Conservation (phyloP, 176 grass and related monocot genomes). For the Musa acuminata region DNA sequence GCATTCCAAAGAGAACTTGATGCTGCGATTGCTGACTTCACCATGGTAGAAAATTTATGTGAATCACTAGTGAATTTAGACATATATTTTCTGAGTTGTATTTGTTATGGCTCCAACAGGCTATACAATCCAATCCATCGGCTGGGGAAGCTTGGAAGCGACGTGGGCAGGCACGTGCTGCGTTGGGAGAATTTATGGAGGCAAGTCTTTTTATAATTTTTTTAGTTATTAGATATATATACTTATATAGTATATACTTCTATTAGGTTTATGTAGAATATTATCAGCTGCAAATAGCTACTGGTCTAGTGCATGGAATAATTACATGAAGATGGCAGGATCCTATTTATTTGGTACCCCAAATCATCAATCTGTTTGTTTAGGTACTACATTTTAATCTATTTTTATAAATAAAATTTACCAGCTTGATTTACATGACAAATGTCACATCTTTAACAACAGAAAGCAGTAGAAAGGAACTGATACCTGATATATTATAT, state of each 20-base stretch:
- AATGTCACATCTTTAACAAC: too few species aligned
- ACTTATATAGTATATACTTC: background rate
- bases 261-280: background rate
- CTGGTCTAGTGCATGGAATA: background rate
- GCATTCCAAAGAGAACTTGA: slow-evolving; percentile 97
- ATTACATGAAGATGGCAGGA: background rate
- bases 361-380: background rate
- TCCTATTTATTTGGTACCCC: background rate
- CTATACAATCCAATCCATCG: slow-evolving; percentile 77
- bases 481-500: too few species aligned
- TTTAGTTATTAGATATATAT: background rate
- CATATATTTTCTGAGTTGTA: background rate
- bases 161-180: slow-evolving; percentile 90
- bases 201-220: slow-evolving; percentile 18
- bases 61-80: background rate
- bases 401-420: background rate
- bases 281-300: background rate
- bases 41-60: slow-evolving; percentile 48
- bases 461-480: too few species aligned
- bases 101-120: slow-evolving; percentile 35
- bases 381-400: background rate
- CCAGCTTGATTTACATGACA: background rate
- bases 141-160: slow-evolving; percentile 97
- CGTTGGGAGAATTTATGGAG: slow-evolving; percentile 87
- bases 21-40: slow-evolving; percentile 96